phyloP scores from a whole-genome alignment of 148 eudicot genomes.

The Talinum fruticosum region DNA sequence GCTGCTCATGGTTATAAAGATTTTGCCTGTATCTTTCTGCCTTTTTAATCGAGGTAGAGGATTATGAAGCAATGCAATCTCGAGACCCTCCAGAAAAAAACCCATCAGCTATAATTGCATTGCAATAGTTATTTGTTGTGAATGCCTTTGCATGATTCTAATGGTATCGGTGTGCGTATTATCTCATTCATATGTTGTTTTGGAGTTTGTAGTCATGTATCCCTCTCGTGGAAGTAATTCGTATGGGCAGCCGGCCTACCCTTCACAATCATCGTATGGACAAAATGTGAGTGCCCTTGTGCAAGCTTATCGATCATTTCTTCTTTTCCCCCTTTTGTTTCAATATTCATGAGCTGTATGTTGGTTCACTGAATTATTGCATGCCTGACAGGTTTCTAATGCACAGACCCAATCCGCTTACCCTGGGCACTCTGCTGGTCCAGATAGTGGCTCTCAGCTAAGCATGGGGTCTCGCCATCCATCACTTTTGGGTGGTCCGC shows the following conservation, averaged over 20 bases:
- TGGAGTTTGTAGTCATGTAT: constrained; percentile 39
- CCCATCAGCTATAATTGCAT: not conserved
- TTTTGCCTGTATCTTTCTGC: too few species aligned
- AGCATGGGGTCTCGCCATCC: constrained; percentile 53
- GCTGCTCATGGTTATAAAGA: too few species aligned
- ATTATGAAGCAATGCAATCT: not conserved
- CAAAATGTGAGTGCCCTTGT: constrained; percentile 39
- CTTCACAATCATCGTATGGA: constrained; percentile 57
- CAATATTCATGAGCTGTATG: not conserved
- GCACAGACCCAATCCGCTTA: constrained; percentile 45
- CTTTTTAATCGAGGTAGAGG: too few species aligned
- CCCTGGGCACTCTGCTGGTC: constrained; percentile 35
- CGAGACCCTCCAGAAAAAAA: not conserved
- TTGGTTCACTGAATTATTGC: not conserved
- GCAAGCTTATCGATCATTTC: not conserved
- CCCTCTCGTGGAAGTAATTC: constrained; percentile 49
- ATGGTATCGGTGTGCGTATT: not conserved
- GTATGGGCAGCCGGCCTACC: constrained; percentile 53
- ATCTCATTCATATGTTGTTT: not conserved
- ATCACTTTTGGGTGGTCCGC: constrained; percentile 46
- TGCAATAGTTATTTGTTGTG: not conserved
- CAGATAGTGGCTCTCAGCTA: constrained; percentile 43
- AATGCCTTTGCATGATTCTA: not conserved
- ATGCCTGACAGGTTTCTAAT: constrained; percentile 1
- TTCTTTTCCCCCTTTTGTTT: not conserved